Base-by-base conservation (phyloP, 768 basidiomycete genomes). In the Mycena capillaripes region DNA sequence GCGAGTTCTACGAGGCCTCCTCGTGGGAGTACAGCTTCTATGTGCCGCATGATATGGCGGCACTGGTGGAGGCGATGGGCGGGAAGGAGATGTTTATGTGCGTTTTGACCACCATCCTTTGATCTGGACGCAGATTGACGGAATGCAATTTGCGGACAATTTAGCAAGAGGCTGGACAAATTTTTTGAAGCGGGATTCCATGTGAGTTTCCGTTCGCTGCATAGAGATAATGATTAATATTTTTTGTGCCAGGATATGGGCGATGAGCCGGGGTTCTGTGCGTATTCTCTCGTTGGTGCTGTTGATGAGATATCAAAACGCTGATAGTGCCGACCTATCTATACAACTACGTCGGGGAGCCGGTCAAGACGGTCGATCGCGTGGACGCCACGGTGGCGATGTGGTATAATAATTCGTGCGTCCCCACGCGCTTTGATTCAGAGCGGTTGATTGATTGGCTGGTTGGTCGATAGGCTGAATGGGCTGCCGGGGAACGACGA, bases 1-100 rank as follows among this genome's bases (percentile, higher is more conserved):
- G 72, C 0, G 72, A 73, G 38, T 73, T 73, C 58, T 73, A 73
- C 25, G 72, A 73, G 56, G 72, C 72, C n/a, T 69, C 71, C 44
- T 73, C 66, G 62, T 73, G 72, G 72, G 72, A 73, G 32, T 73
- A 73, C 30, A 65, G 62, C 36, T 73, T 38, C 7, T 73, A 65
- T 40, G 72, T 69, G 19, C 72, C 72, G 32, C 72, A 73, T 8
- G 72, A 73, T 62, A 69, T 65, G 72, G 72, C 68, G 14, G 69
- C 27, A 6, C 58, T 73, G 8, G 40, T 73, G 1, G 34, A 17
- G 2, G 63, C 53, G 1, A 61, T 73, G 62, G 72, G 72, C 9
- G 72, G 72, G 5, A n/a, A 44, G 12, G 58, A 29, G 0, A 73
- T 68, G 14, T 58, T 69, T 21, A 73, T 66, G 71, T 73, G 10